A percentile compares a stretch with the other conserved stretches of the same genome.
Conservation (phyloP, 23 red algal genomes). For the Chondrus crispus region DNA sequence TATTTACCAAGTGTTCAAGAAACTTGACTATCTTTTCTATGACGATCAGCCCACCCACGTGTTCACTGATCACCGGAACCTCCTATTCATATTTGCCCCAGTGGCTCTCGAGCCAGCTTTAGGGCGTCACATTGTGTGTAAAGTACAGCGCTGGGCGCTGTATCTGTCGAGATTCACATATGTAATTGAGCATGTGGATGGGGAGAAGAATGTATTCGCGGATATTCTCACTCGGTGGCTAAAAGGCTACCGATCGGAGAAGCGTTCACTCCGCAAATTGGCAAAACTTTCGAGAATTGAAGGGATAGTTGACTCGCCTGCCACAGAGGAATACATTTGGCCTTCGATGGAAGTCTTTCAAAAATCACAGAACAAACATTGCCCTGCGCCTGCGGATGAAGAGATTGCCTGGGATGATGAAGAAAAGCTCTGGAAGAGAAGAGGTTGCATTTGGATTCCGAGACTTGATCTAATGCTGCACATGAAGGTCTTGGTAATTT, state of each 20-base stretch:
- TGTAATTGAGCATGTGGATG: constrained; percentile 1
- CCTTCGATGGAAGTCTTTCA: background rate
- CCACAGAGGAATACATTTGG: no score
- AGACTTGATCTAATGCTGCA: background rate
- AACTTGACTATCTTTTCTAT: background rate
- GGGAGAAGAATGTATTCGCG: background rate
- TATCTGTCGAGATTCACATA: constrained; percentile 20
- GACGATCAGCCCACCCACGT: background rate
- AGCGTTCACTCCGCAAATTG: background rate
- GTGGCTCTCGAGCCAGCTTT: background rate
- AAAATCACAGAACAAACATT: no score
- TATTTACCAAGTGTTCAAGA: constrained; percentile 3
- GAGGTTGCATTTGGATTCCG: background rate
- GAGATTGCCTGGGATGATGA: background rate
- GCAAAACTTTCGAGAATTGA: background rate
- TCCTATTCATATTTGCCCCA: constrained; percentile 12
- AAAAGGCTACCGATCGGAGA: background rate
- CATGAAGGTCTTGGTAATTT: background rate
- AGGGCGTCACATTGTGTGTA: constrained; percentile 6
- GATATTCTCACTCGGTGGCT: constrained; percentile 37
- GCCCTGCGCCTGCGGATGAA: no score
- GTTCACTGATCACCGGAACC: constrained; percentile 26
- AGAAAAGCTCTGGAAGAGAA: background rate
- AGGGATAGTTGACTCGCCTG: no score
- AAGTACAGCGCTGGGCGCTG: constrained; percentile 39